Percentiles rank a stretch among this genome's conserved stretches.
These are phyloP conservation scores for Urtica urens DNA, from an alignment of 306 rosid species.

Conservation along the genomic window DNA sequence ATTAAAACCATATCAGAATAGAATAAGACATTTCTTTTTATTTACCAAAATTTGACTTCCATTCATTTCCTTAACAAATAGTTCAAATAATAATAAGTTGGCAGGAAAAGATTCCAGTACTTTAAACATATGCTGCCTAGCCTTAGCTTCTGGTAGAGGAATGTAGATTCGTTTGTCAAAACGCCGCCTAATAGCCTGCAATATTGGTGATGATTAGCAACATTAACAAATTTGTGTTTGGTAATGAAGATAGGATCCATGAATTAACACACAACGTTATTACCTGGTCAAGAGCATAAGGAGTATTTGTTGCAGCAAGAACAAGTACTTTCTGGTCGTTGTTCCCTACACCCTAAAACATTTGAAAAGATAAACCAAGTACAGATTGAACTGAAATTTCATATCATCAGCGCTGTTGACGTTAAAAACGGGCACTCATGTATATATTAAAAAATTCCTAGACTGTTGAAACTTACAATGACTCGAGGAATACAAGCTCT, in stretches of 20 bases:
- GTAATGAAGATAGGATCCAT: background rate
- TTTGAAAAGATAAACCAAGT: slow-evolving; percentile 15
- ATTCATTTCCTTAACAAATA: background rate
- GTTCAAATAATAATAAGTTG: slow-evolving; percentile 6
- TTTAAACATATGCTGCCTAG: slow-evolving; percentile 97
- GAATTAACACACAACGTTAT: slow-evolving; percentile 14
- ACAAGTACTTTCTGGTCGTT: slow-evolving; percentile 96
- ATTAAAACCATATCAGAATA: slow-evolving; percentile 4
- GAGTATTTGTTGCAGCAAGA: slow-evolving; percentile 99
- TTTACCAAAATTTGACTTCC: background rate
- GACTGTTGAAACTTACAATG: no score
- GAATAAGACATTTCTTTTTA: background rate
- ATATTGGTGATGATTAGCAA: slow-evolving; percentile 23
- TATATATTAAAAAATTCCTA: no score
- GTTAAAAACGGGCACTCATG: no score
- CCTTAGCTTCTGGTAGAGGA: slow-evolving; percentile 90
- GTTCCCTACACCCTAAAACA: slow-evolving; percentile 83
- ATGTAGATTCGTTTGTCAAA: slow-evolving; percentile 97
- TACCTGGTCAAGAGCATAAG: slow-evolving; percentile 96
- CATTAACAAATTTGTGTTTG: slow-evolving; percentile 3
- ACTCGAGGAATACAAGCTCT: no score
- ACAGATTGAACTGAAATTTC: background rate
- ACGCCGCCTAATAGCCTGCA: slow-evolving; percentile 97
- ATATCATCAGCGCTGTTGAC: no score
- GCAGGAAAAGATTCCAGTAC: slow-evolving; percentile 28